These are phyloP conservation scores for Metarhizium robertsii DNA, from an alignment of 2,329 filamentous ascomycete genomes.

Conservation along the genomic window DNA sequence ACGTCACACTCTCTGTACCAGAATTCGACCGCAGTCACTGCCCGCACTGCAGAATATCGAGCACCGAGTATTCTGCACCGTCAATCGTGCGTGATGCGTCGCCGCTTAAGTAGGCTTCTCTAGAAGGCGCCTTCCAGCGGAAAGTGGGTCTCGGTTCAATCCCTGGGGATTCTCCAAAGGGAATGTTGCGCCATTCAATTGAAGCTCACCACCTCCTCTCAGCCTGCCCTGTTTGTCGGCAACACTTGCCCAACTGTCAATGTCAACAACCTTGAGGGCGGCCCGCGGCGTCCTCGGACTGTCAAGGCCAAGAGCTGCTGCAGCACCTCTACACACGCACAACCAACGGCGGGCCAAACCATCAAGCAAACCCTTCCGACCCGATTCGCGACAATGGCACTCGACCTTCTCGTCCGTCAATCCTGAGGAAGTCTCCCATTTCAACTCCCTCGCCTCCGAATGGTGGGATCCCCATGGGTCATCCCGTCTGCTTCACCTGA, in stretches of 20 bases:
- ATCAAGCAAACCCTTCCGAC: not conserved
- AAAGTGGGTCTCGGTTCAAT: not conserved
- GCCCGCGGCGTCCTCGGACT: slow-evolving; percentile 1
- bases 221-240: not conserved
- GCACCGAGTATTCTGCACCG: too few relatives aligned
- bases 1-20: too few relatives aligned
- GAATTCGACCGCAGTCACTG: too few relatives aligned
- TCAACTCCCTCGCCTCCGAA: slow-evolving; percentile 81
- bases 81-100: too few relatives aligned
- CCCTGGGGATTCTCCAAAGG: not conserved
- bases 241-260: not conserved
- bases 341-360: not conserved
- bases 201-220: not conserved
- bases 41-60: too few relatives aligned
- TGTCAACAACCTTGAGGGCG: slow-evolving; percentile 1
- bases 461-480: slow-evolving; percentile 98
- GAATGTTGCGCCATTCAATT: too few relatives aligned
- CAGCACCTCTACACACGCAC: not conserved
- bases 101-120: too few relatives aligned
- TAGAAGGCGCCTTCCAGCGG: not conserved
- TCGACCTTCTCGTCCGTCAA: slow-evolving; percentile 63
- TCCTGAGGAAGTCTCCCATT: slow-evolving; percentile 82
- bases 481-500: slow-evolving; percentile 85
- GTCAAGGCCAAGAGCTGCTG: not conserved
- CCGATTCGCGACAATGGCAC: slow-evolving; percentile 8